Evolutionary conservation across 495 filamentous ascomycete genomes (phyloP).

Genomic region (Aspergillus hancockii): DNA sequence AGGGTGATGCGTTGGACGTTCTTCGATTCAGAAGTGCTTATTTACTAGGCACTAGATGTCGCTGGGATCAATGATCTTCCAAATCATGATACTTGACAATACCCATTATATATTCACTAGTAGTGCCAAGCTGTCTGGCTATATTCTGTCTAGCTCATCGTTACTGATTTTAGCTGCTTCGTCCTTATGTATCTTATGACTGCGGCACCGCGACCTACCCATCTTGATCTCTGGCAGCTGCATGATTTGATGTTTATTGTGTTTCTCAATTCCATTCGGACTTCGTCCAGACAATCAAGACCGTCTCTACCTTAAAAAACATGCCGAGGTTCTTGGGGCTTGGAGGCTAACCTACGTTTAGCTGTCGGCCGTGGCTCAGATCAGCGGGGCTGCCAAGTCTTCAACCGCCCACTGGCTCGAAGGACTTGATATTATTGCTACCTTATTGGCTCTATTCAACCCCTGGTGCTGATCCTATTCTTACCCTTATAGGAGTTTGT

Average conservation of each 20-base stretch:
- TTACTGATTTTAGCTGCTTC: no score
- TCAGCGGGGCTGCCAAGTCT: background rate
- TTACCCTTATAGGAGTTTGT: no score
- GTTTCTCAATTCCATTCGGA: background rate
- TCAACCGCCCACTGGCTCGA: background rate
- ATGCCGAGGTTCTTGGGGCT: background rate
- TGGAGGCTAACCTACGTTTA: background rate
- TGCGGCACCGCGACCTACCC: background rate
- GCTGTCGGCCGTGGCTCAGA: background rate
- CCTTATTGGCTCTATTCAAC: background rate
- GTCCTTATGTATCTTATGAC: background rate
- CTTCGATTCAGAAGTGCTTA: no score
- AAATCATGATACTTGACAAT: no score
- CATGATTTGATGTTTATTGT: background rate
- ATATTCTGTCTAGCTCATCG: no score
- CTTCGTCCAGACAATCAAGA: no score
- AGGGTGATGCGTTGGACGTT: no score
- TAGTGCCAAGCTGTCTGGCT: no score
- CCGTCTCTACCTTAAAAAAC: conserved; percentile 8
- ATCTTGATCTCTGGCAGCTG: conserved; percentile 1
- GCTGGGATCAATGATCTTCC: no score
- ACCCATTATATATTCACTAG: no score
- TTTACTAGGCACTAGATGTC: no score
- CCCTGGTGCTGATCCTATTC: no score
- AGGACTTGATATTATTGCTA: background rate